Base-by-base conservation (phyloP, 768 basidiomycete species). In the Candolleomyces efflorescens region DNA sequence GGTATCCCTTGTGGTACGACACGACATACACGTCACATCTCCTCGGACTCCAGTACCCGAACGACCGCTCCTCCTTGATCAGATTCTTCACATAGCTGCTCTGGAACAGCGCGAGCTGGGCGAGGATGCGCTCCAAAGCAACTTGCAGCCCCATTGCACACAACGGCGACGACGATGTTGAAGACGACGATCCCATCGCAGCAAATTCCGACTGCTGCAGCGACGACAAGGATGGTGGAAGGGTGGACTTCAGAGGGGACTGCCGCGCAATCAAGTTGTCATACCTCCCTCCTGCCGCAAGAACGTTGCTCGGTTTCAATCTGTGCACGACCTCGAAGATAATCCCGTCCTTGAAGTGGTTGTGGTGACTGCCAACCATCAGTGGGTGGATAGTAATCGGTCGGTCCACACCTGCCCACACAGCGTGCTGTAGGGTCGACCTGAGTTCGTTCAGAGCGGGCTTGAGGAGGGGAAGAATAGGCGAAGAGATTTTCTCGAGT, bases 41-140 rank as follows among this genome's bases (percentile, higher is more conserved):
- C 15, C 91, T 80, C n/a, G 92, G 92, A 69, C 89, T 90, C 90
- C 90, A 94, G 65, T 84, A 90, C 0, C 92, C 92, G 60, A 92
- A 94, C 0, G 92, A 92, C 11, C 84, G 82, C 59, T 86, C 83
- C 64, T 92, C 89, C 68, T 88, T 92, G 53, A 91, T 75, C 5
- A 91, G 76, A 2, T 80, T 79, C 67, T 84, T 85, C 38, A 90
- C 80, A 0, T 86, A 85, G 9, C 81, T 80, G 41, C 78, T 82
- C 65, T 93, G 90, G 66, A 82, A 89, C 1, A 83, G 75, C 0
- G 88, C 90, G 1, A 93, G 75, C 11, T 83, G 79, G 0, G 78
- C 72, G 0, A 87, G 83, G 59, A 94, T 89, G 73, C 87, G 89
- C 67, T 93, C 89, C 3, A 93, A 72, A 3, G 85, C 83, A 38